Conservation (phyloP, 2,329 filamentous ascomycete species). For the Alternaria gaisen region DNA sequence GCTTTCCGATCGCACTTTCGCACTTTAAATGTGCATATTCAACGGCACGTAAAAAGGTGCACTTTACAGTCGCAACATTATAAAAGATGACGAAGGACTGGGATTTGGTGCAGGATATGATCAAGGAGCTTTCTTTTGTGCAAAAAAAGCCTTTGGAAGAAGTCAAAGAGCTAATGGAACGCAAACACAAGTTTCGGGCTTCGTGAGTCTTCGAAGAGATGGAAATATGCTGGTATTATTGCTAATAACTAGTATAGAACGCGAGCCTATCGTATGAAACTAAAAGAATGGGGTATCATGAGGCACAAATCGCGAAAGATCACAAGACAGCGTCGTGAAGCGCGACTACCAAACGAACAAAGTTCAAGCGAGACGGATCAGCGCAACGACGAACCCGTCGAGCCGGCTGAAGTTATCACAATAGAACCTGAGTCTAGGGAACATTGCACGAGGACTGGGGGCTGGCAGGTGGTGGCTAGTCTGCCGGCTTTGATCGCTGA, state of each 20-base stretch:
- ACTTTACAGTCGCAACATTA: background rate
- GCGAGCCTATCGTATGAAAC: slow-evolving; percentile 48
- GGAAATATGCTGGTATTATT: background rate
- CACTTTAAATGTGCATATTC: background rate
- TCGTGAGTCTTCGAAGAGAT: slow-evolving; percentile 36
- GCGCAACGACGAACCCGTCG: slow-evolving; percentile 15
- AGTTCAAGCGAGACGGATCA: slow-evolving; percentile 9
- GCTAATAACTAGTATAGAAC: slow-evolving; percentile 32
- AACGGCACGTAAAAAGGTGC: background rate
- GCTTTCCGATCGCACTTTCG: background rate
- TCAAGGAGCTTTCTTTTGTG: slow-evolving; percentile 44
- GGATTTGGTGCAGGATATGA: slow-evolving; percentile 40
- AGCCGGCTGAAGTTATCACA: slow-evolving; percentile 9
- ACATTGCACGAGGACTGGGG: slow-evolving; percentile 9
- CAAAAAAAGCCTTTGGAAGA: slow-evolving; percentile 47
- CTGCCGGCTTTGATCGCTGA: slow-evolving; percentile 1
- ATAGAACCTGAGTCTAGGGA: background rate
- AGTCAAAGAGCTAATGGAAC: slow-evolving; percentile 47
- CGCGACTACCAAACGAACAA: slow-evolving; percentile 1
- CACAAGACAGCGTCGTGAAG: slow-evolving; percentile 7
- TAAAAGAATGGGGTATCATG: slow-evolving; percentile 49
- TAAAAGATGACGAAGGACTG: slow-evolving; percentile 46
- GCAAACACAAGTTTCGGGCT: slow-evolving; percentile 43
- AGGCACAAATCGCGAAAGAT: slow-evolving; percentile 30
- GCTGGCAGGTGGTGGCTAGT: slow-evolving; percentile 19